Conservation (phyloP, 495 filamentous ascomycete species). For the Lasiosphaeria hispida region DNA sequence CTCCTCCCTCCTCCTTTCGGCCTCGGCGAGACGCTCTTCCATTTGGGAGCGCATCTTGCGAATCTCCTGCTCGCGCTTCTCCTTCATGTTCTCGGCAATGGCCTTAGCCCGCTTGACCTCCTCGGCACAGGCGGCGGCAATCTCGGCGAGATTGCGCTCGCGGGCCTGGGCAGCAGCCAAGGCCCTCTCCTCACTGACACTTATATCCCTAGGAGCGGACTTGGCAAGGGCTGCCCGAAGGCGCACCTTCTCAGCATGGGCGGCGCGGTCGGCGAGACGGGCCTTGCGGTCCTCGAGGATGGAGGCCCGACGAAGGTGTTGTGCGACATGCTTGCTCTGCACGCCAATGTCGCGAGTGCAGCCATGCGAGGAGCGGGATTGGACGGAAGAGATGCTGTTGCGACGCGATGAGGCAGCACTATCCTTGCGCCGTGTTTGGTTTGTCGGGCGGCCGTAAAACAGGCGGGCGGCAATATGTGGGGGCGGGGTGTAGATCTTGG, state of each 20-base stretch:
- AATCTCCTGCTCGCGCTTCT: constrained; percentile 83
- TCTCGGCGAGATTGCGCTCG: constrained; percentile 88
- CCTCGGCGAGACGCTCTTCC: constrained; percentile 86
- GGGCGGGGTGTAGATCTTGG: constrained; percentile 61
- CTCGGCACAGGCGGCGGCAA: constrained; percentile 89
- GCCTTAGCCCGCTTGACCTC: constrained; percentile 94
- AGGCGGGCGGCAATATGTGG: constrained; percentile 78
- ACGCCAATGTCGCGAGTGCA: constrained; percentile 59
- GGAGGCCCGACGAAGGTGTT: constrained; percentile 85
- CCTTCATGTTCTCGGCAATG: constrained; percentile 86
- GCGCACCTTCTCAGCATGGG: constrained; percentile 96
- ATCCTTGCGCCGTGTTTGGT: constrained; percentile 69
- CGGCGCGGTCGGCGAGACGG: constrained; percentile 85
- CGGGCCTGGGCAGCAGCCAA: constrained; percentile 87
- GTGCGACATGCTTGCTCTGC: constrained; percentile 79
- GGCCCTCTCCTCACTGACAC: constrained; percentile 74
- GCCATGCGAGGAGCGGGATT: constrained; percentile 63
- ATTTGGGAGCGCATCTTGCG: constrained; percentile 71
- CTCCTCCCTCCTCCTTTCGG: constrained; percentile 69
- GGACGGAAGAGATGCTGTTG: constrained; percentile 83
- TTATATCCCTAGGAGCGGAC: constrained; percentile 60
- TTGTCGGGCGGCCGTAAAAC: constrained; percentile 64
- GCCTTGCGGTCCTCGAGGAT: constrained; percentile 93
- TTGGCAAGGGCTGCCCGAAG: constrained; percentile 82
- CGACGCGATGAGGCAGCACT: constrained; percentile 84